phyloP scores from a whole-genome alignment of 139 green algal species.

The Desmodesmus armatus region DNA sequence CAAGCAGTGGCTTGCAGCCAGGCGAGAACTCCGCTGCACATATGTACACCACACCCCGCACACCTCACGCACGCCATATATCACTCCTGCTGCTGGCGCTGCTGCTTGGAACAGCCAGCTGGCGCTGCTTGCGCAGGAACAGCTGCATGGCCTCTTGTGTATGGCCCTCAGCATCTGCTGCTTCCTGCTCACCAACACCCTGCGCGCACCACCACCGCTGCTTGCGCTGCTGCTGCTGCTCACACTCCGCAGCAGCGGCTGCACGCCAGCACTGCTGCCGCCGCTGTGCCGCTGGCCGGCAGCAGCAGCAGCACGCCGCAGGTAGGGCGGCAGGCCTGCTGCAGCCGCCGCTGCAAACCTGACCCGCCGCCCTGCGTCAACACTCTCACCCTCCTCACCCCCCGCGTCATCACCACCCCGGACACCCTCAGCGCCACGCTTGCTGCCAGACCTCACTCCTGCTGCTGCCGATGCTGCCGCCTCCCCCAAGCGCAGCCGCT shows the following conservation, averaged over 20 bases:
- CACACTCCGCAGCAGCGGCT: too few relatives aligned
- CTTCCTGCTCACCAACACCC: slow-evolving; percentile 41
- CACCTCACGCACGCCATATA: neutral
- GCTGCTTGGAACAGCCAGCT: neutral
- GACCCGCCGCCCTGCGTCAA: too few relatives aligned
- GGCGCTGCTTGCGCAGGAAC: slow-evolving; percentile 1
- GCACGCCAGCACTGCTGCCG: neutral
- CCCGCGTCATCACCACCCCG: too few relatives aligned
- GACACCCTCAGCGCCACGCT: too few relatives aligned
- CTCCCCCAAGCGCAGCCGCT: neutral
- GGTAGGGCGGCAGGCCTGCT: too few relatives aligned
- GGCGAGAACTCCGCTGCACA: neutral
- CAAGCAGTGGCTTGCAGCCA: neutral
- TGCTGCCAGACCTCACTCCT: neutral
- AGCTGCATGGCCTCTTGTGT: slow-evolving; percentile 8
- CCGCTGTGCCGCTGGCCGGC: too few relatives aligned
- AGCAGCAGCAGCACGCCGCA: too few relatives aligned
- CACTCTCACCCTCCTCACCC: too few relatives aligned
- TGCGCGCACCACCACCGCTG: neutral
- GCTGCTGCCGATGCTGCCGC: neutral
- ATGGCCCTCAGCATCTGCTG: slow-evolving; percentile 43
- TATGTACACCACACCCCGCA: neutral
- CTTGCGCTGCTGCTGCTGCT: neutral
- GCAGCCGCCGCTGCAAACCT: too few relatives aligned
- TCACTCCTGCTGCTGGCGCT: neutral